These are phyloP conservation scores for Cynara cardunculus DNA, from an alignment of 129 eudicot genomes.

Conservation along the genomic window DNA sequence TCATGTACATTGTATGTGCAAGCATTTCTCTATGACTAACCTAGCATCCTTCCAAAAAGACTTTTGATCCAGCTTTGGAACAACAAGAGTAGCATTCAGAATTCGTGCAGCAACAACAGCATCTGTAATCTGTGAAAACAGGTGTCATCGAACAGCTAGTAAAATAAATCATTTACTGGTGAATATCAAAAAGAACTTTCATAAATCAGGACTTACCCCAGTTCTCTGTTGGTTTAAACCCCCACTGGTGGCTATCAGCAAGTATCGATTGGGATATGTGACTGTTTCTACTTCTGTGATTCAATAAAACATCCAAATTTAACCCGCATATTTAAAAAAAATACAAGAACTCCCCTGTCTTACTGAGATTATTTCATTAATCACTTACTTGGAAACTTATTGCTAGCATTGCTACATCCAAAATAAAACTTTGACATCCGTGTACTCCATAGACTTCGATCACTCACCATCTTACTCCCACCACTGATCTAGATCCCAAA, in stretches of 20 bases:
- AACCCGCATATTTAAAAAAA: neutral
- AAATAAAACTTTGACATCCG: conserved; percentile 51
- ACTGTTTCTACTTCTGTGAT: conserved; percentile 58
- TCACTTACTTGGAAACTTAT: conserved; percentile 65
- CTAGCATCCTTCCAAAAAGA: conserved; percentile 98
- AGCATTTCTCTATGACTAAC: conserved; percentile 44
- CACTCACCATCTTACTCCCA: conserved; percentile 32
- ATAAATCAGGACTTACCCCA: conserved; percentile 48
- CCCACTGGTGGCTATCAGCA: conserved; percentile 85
- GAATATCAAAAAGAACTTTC: neutral
- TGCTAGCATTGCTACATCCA: conserved; percentile 88
- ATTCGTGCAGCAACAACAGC: conserved; percentile 99
- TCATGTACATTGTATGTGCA: conserved; percentile 28
- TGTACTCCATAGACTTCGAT: conserved; percentile 68
- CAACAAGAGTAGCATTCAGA: conserved; percentile 95
- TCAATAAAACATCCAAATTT: conserved; percentile 8
- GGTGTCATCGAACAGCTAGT: neutral
- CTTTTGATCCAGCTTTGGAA: conserved; percentile 80
- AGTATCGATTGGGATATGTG: conserved; percentile 64
- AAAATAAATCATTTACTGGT: neutral
- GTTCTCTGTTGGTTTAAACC: conserved; percentile 96
- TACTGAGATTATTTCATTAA: neutral
- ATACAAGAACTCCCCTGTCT: neutral
- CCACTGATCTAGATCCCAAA: conserved; percentile 59
- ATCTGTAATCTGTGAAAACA: conserved; percentile 71